Base-by-base conservation (phyloP, 129 eudicot genomes). In the Flaveria robusta region DNA sequence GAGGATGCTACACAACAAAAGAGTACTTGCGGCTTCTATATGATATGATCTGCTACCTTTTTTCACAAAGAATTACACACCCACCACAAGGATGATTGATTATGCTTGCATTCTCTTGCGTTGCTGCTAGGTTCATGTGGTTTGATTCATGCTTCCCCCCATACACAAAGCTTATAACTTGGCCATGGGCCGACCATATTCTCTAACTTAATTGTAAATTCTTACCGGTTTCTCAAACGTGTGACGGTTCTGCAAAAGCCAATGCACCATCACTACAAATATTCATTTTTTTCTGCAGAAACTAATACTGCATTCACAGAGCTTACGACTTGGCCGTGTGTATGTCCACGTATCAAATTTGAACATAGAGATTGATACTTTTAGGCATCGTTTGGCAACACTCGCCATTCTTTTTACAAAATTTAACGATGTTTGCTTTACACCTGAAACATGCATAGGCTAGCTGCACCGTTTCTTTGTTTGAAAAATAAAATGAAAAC, bases 201-300 rank as follows among this genome's bases (percentile, higher is more conserved):
- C 64, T 31, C 50, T 65, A 39, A 49, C 83, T 69, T 87, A 91
- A 54, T 91, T 91, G 85, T 91, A 88, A 64, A 91, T 91, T 79
- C 78, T 86, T 24, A 91, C 89, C 43, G 97, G 88, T 77, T 91
- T 91, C 82, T 91, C 94, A 64, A 60, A 91, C n/a, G 88, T 81
- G 77, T 86, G 97, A 15, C 94, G 97, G 55, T 91, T 91, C 97
- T 91, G 90, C 88, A 80, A 79, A 68, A 56, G 31, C 18, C 59
- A 80, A 77, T 15, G 39, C 41, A n/a, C 26, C 54, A 76, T 19
- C 5, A 41, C 39, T 77, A 77, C 49, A 56, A 47, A 19, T 68
- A 54, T 37, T 68, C 34, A 18, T 54, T 55, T 70, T 9, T 13
- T 43, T 43, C 12, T 43, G 49, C 11, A 43, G 49, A 43, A 43